These are phyloP conservation scores for Pleurotus sapidus DNA, from an alignment of 768 basidiomycete genomes.

Conservation along the genomic window DNA sequence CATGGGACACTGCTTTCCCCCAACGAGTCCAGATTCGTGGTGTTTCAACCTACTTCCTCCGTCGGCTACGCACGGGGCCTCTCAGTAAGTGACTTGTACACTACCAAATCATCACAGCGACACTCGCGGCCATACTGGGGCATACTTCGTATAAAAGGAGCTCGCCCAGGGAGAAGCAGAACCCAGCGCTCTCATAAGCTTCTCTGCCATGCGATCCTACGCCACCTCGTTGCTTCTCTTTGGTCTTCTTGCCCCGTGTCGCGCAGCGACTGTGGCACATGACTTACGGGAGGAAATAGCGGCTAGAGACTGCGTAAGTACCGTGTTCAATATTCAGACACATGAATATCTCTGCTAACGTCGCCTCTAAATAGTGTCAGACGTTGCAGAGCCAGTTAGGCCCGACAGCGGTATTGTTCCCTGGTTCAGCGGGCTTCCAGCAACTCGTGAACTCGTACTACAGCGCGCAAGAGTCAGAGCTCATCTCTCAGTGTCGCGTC, in stretches of 20 bases:
- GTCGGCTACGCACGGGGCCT: too few species aligned
- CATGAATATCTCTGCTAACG: neutral
- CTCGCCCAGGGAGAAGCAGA: neutral
- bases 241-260: neutral
- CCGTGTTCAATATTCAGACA: too few species aligned
- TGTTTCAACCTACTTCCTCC: too few species aligned
- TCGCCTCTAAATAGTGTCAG: neutral
- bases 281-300: conserved; percentile 2
- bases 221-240: conserved; percentile 3
- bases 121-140: neutral
- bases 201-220: conserved; percentile 4
- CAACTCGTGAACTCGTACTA: neutral
- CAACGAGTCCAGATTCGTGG: too few species aligned
- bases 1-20: too few species aligned
- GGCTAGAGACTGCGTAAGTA: neutral
- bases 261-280: neutral
- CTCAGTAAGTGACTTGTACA: too few species aligned
- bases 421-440: neutral
- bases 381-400: neutral
- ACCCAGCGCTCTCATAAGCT: neutral
- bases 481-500: conserved; percentile 1
- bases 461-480: neutral
- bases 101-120: neutral
- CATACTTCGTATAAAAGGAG: conserved; percentile 4
- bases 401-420: neutral